A percentile compares a stretch with the other conserved stretches of the same genome.
phyloP scores from a whole-genome alignment of 768 basidiomycete genomes.

The Rhizopogon salebrosus region DNA sequence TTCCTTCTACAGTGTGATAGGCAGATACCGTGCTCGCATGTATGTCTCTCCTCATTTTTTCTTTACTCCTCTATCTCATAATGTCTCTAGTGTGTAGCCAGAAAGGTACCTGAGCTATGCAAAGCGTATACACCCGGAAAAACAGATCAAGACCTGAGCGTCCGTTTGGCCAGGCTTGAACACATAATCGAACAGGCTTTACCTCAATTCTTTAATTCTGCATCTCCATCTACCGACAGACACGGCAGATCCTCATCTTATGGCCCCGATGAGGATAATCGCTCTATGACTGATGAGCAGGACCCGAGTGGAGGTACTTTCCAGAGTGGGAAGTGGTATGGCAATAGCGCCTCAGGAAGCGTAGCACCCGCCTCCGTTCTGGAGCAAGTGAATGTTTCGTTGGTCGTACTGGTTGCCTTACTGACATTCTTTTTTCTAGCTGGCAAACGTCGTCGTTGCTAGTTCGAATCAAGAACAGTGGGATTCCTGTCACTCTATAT shows the following conservation, averaged over 20 bases:
- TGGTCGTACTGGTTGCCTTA: conserved; percentile 6
- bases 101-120: conserved; percentile 84
- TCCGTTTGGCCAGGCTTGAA: conserved; percentile 70
- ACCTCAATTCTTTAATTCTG: conserved; percentile 61
- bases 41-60: conserved; percentile 26
- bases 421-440: conserved; percentile 30
- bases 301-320: conserved; percentile 73
- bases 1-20: conserved; percentile 64
- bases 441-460: conserved; percentile 50
- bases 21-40: conserved; percentile 81
- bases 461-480: conserved; percentile 26
- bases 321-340: conserved; percentile 84
- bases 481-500: conserved; percentile 17
- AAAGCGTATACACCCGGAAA: conserved; percentile 88
- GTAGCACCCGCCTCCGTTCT: conserved; percentile 75
- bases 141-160: conserved; percentile 73
- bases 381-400: conserved; percentile 56
- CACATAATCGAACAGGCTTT: conserved; percentile 77
- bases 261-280: conserved; percentile 56
- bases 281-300: conserved; percentile 72
- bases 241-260: conserved; percentile 44
- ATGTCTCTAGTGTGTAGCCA: conserved; percentile 61
- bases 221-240: conserved; percentile 31
- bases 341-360: conserved; percentile 78
- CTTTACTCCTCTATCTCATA: conserved; percentile 9